A percentile compares a stretch with the other conserved stretches of the same genome.
phyloP scores from a whole-genome alignment of 768 basidiomycete species.

The Suillus cothurnatus region DNA sequence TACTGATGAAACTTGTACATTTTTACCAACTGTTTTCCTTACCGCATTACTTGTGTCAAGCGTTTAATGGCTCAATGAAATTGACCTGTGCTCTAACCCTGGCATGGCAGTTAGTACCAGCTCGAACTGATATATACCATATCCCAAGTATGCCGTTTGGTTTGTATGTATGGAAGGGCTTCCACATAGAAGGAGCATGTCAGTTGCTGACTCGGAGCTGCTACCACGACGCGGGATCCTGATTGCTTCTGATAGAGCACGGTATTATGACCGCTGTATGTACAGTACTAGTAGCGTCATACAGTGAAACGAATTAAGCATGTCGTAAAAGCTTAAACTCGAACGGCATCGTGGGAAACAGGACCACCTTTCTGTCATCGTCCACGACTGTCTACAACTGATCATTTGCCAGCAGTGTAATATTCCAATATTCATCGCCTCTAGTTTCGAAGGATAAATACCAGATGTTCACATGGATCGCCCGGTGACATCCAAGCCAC shows the following conservation, averaged over 20 bases:
- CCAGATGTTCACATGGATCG: slow-evolving; percentile 43
- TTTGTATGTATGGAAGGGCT: too few species aligned
- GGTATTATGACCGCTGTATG: too few species aligned
- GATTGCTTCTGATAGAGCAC: too few species aligned
- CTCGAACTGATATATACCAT: background rate
- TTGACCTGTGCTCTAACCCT: background rate
- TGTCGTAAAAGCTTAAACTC: background rate
- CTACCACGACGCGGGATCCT: too few species aligned
- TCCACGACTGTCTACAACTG: slow-evolving; percentile 1
- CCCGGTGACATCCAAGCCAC: slow-evolving; percentile 68
- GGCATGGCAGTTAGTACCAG: background rate
- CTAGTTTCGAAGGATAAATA: background rate
- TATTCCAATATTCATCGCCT: background rate
- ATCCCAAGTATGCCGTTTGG: too few species aligned
- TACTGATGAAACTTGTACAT: background rate
- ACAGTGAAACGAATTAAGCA: too few species aligned
- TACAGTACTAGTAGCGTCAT: too few species aligned
- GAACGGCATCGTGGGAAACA: background rate
- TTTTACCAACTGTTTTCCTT: background rate
- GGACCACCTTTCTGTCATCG: background rate
- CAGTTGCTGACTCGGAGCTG: too few species aligned
- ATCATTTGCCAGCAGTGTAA: background rate
- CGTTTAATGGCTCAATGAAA: background rate
- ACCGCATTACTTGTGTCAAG: background rate
- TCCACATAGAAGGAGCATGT: too few species aligned